phyloP scores from a whole-genome alignment of 2,329 filamentous ascomycete species.

The Tolypocladium tropicale region DNA sequence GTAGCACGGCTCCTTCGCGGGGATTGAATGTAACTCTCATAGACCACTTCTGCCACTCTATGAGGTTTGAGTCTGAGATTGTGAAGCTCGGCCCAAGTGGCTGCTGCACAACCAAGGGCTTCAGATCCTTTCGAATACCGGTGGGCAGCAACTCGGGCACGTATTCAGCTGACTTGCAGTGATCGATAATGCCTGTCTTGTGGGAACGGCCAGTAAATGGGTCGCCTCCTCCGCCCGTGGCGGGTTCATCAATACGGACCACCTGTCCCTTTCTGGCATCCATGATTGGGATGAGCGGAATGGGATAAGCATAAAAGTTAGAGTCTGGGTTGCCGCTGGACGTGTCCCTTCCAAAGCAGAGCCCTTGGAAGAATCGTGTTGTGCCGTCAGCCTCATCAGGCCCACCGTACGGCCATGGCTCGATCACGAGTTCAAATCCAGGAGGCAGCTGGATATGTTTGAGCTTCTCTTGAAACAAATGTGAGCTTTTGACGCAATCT shows the following conservation, averaged over 20 bases:
- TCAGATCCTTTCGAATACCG: constrained; percentile 38
- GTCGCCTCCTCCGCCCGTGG: constrained; percentile 21
- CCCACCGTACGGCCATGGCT: constrained; percentile 23
- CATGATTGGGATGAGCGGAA: constrained; percentile 36
- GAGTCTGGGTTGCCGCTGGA: constrained; percentile 31
- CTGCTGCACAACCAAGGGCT: constrained; percentile 42
- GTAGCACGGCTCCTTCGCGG: constrained; percentile 58
- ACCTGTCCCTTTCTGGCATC: constrained; percentile 18
- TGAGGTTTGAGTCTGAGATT: constrained; percentile 30
- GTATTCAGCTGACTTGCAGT: constrained; percentile 25
- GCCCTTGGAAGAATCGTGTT: constrained; percentile 20
- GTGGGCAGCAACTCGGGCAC: constrained; percentile 28
- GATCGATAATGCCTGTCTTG: constrained; percentile 13
- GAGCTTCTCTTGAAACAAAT: constrained; percentile 20
- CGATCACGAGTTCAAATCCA: constrained; percentile 19
- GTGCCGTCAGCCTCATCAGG: constrained; percentile 18
- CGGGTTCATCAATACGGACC: constrained; percentile 21
- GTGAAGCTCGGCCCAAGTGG: constrained; percentile 26
- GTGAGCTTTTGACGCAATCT: constrained; percentile 15
- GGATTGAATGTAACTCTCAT: constrained; percentile 61
- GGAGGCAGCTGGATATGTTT: constrained; percentile 12
- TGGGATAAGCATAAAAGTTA: constrained; percentile 45
- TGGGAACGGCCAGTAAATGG: constrained; percentile 9
- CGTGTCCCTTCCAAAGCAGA: constrained; percentile 20
- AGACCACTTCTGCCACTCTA: constrained; percentile 56